Base-by-base conservation (phyloP, 208 protist genomes). In the Acanthamoeba castellanii region DNA sequence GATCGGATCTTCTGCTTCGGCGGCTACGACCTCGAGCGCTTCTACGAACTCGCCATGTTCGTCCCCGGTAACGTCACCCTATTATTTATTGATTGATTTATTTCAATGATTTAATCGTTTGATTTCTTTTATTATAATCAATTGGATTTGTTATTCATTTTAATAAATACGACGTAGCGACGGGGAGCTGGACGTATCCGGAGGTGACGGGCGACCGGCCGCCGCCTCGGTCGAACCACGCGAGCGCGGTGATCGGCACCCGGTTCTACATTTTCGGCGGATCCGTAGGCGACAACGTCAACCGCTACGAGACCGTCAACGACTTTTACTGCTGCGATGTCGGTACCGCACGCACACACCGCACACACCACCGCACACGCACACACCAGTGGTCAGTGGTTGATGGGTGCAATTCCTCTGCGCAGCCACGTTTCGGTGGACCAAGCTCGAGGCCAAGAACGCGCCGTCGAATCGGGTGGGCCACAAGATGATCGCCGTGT, bases 311-410 rank as follows among this genome's bases (percentile, higher is more conserved):
- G 55, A 94, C 68, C 50, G 55, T 94, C 30, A 81, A 61, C 50
- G 89, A 94, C 70, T 94, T 94, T 82, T 94, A 94, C 66, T 94
- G 66, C 47, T 94, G 59, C 32, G 68, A 94, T 16, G 30, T 81
- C 11, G 89, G 89, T 94, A 82, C 42, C 8, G 22, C 64, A 8
- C 9, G 8, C 61, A 20, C n/a, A 42, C 37, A 3, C 37, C 37
- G 37, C 37, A 42, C 37, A 42, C 37, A 42, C 59, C 59, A 2
- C 59, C 25, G 64, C 27, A 20, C 8, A 25, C 27, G 22, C n/a
- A 30, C 25, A 14, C 61, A 30, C 61, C 4, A 68, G 4, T 68
- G 8, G 16, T 25, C 25, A 8, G 25, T 22, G 27, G 4, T 68
- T 30, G 64, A 70, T 55, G 13, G 50, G 68, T 34, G 16, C 4